Evolutionary conservation across 108 stramenopile species (phyloP), one percentile per base, ranked within the genome.

Genomic region (Nitzschia inconspicua): DNA sequence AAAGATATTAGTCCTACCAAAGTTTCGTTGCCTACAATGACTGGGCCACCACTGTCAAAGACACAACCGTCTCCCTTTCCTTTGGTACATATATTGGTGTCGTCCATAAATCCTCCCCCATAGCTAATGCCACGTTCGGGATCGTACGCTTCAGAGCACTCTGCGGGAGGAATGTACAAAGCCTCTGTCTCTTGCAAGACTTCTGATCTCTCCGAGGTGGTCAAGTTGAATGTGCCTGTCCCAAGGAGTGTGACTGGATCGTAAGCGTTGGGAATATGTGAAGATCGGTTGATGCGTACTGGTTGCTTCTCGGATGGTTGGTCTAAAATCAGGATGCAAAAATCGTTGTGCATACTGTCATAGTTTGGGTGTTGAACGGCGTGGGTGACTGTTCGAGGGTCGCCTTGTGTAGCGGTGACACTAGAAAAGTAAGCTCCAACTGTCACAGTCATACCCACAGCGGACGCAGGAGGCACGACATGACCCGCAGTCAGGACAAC

Each of bases 1-100:
- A 46, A 46, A 20, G 44, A 46, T 20, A 46, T 46, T 20, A 46
- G n/a, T 46, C 9, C 44, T n/a, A 46, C 14, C 44, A 46, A 46
- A n/a, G 22, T 6, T 20, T 6, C 9, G 22, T 46, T 6, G 22
- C 5, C 7, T 16, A 46, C 10, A 46, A 46, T 46, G 5, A 46
- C n/a, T 6, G 44, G 44, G 22, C 44, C 44, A 13, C 44, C 44
- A n/a, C 44, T 46, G 44, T 46, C 44, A 20, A 46, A 46, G 7
- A 46, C 44, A 14, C 44, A 46, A n/a, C 44, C 44, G 14, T 46
- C 44, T 7, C n/a, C 22, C 5, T 16, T 7, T 14, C 48, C 48
- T 29, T 28, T 50, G 24, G 48, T 50, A 26, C 48, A 50, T 5
- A 50, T 26, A 25, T 29, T 50, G 4, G 11, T 4, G 26, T 50